These are phyloP conservation scores for Houttuynia cordata DNA, from an alignment of 164 flowering plant genomes.

Conservation along the genomic window DNA sequence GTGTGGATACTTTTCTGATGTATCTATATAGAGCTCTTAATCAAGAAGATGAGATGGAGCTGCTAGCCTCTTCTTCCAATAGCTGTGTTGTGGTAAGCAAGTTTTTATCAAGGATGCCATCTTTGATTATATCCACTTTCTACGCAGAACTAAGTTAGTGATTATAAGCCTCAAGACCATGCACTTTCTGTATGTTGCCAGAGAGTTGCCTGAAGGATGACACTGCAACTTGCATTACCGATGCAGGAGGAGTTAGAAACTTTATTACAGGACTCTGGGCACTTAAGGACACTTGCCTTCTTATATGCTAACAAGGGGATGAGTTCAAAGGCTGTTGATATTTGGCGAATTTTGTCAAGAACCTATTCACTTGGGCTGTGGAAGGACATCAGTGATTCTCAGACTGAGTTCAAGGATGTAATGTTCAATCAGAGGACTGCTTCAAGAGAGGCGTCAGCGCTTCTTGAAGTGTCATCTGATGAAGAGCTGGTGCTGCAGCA, in stretches of 20 bases:
- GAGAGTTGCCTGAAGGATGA: slow-evolving; percentile 68
- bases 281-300: slow-evolving; percentile 87
- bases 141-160: slow-evolving; percentile 11
- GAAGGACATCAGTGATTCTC: slow-evolving; percentile 31
- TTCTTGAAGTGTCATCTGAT: slow-evolving; percentile 85
- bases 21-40: slow-evolving; percentile 88
- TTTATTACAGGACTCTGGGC: slow-evolving; percentile 80
- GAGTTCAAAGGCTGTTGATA: slow-evolving; percentile 68
- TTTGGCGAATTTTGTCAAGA: slow-evolving; percentile 71
- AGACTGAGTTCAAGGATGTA: slow-evolving; percentile 12
- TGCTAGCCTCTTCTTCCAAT: slow-evolving; percentile 76
- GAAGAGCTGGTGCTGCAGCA: slow-evolving; percentile 75
- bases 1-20: slow-evolving; percentile 92
- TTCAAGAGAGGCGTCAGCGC: slow-evolving; percentile 77
- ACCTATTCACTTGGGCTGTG: slow-evolving; percentile 51
- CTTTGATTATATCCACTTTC: slow-evolving; percentile 3
- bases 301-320: slow-evolving; percentile 84
- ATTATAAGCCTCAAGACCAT: slow-evolving; percentile 26
- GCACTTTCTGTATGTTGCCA: slow-evolving; percentile 35
- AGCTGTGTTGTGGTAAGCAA: slow-evolving; percentile 78
- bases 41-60: slow-evolving; percentile 74
- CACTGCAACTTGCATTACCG: slow-evolving; percentile 53
- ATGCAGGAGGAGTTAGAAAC: slow-evolving; percentile 99
- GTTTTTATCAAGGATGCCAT: slow-evolving; percentile 2
- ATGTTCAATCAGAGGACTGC: slow-evolving; percentile 51